These are phyloP conservation scores for Lyophyllum shimeji DNA, from an alignment of 768 basidiomycete genomes.

Conservation along the genomic window DNA sequence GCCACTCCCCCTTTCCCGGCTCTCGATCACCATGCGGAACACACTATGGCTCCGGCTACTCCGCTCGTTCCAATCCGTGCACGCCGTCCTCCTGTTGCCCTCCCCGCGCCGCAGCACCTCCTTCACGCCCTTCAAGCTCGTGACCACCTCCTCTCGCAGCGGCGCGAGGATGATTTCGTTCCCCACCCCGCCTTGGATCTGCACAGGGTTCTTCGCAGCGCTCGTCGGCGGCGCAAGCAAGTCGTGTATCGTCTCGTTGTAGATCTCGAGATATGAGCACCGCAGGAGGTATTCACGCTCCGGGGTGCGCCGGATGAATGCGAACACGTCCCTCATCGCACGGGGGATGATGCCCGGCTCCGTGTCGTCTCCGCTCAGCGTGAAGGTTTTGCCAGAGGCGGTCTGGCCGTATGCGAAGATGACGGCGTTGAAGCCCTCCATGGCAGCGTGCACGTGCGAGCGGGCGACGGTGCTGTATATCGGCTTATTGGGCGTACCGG, in stretches of 20 bases:
- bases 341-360: conserved; percentile 96
- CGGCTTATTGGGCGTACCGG: conserved; percentile 76
- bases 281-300: conserved; percentile 90
- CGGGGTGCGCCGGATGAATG: conserved; percentile 73
- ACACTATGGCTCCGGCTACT: conserved; percentile 95
- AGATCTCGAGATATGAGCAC: conserved; percentile 96
- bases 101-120: conserved; percentile 87
- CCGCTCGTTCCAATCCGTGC: conserved; percentile 98
- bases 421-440: conserved; percentile 96
- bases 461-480: conserved; percentile 75
- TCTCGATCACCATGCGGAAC: conserved; percentile 91
- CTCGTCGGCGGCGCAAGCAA: conserved; percentile 71
- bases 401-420: conserved; percentile 96
- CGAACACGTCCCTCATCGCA: conserved; percentile 90
- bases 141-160: conserved; percentile 91
- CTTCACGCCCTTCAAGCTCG: conserved; percentile 80
- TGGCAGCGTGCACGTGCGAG: conserved; percentile 84
- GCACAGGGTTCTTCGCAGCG: conserved; percentile 58
- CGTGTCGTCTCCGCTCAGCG: conserved; percentile 69
- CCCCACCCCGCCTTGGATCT: conserved; percentile 67
- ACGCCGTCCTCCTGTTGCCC: conserved; percentile 84
- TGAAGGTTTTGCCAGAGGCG: conserved; percentile 58
- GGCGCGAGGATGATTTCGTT: conserved; percentile 67
- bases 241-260: conserved; percentile 90
- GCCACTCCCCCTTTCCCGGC: conserved; percentile 57